A percentile compares a stretch with the other conserved stretches of the same genome.
phyloP scores from a whole-genome alignment of 2,329 filamentous ascomycete genomes.

The Venturia asperata region DNA sequence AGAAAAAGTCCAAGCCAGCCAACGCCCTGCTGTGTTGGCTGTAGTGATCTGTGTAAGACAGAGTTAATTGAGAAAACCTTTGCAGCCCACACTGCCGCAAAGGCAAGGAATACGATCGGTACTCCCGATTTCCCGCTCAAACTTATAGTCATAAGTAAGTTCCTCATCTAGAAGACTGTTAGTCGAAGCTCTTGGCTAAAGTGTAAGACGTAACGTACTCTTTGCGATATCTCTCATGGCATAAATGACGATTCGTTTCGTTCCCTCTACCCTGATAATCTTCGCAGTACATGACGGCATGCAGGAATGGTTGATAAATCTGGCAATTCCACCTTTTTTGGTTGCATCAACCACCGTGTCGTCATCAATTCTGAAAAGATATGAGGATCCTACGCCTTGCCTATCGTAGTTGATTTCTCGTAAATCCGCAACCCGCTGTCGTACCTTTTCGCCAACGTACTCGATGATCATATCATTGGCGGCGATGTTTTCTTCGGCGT shows the following conservation, averaged over 20 bases:
- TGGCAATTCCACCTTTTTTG: slow-evolving; percentile 94
- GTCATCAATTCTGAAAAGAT: slow-evolving; percentile 96
- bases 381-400: slow-evolving; percentile 94
- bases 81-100: slow-evolving; percentile 91
- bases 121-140: slow-evolving; percentile 92
- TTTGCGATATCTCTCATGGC: slow-evolving; percentile 88
- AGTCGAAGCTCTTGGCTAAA: slow-evolving; percentile 1
- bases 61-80: slow-evolving; percentile 91
- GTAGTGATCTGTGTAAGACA: neutral
- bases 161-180: slow-evolving; percentile 67
- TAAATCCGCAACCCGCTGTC: slow-evolving; percentile 95
- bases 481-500: slow-evolving; percentile 93
- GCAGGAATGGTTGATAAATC: slow-evolving; percentile 98
- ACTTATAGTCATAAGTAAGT: slow-evolving; percentile 99
- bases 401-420: slow-evolving; percentile 87
- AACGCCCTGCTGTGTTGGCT: neutral
- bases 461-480: slow-evolving; percentile 99
- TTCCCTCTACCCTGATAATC: slow-evolving; percentile 98
- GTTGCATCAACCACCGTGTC: slow-evolving; percentile 97
- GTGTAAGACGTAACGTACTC: slow-evolving; percentile 56
- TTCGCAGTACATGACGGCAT: slow-evolving; percentile 98
- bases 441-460: slow-evolving; percentile 95
- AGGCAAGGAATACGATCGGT: slow-evolving; percentile 95
- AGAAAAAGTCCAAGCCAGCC: neutral
- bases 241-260: slow-evolving; percentile 98